These are phyloP conservation scores for Boechera divaricarpa DNA, from an alignment of 345 rosid genomes.

Conservation along the genomic window DNA sequence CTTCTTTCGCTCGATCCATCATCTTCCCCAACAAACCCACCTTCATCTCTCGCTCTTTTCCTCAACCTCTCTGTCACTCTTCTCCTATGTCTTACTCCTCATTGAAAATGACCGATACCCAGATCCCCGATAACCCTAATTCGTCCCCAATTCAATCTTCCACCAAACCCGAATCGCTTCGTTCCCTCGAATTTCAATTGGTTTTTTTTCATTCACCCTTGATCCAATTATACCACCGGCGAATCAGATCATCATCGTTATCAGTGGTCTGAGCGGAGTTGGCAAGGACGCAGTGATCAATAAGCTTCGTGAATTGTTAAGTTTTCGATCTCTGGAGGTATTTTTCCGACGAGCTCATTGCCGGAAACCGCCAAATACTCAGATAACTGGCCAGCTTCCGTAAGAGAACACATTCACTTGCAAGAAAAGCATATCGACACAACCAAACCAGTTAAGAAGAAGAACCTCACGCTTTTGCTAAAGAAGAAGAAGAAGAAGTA, in stretches of 20 bases:
- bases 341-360: no score
- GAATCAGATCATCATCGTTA: conserved; percentile 69
- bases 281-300: conserved; percentile 91
- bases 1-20: conserved; percentile 46
- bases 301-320: conserved; percentile 53
- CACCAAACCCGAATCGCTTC: conserved; percentile 58
- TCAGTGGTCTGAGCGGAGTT: conserved; percentile 90
- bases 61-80: conserved; percentile 23
- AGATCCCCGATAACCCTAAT: conserved; percentile 34
- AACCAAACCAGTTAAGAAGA: no score
- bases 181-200: conserved; percentile 72
- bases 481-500: no score
- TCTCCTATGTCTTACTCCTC: conserved; percentile 40
- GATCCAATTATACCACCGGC: conserved; percentile 59
- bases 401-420: no score
- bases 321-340: no score
- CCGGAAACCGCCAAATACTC: no score
- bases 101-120: conserved; percentile 62
- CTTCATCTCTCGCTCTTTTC: conserved; percentile 30
- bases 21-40: conserved; percentile 40
- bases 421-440: no score
- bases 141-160: conserved; percentile 48
- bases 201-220: conserved; percentile 56
- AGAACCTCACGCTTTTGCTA: no score
- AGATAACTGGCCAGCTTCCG: no score